Percentiles rank a stretch among this genome's conserved stretches.
Evolutionary conservation across 2,329 filamentous ascomycete species (phyloP).

Genomic region (Aspergillus neoniger): DNA sequence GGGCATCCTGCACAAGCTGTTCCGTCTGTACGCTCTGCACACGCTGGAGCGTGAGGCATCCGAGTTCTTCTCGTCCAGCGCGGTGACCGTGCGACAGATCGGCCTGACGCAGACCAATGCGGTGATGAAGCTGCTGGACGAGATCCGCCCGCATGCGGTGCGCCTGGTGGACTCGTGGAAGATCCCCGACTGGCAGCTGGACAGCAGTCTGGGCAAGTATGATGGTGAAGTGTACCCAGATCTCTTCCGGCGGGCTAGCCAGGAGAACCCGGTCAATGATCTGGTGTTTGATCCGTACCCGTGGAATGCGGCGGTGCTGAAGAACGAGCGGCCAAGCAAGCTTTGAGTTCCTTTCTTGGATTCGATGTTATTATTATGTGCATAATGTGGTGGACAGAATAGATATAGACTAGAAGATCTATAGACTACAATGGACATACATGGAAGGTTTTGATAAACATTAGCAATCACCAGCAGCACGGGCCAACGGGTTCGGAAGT

Average conservation of each 20-base stretch:
- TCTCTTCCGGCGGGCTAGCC: constrained; percentile 70
- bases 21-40: constrained; percentile 65
- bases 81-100: constrained; percentile 72
- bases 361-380: background rate
- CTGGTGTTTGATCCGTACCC: constrained; percentile 74
- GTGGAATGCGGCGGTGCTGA: constrained; percentile 61
- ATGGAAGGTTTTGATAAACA: background rate
- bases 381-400: background rate
- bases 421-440: constrained; percentile 2
- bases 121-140: constrained; percentile 69
- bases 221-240: constrained; percentile 79
- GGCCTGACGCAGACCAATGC: constrained; percentile 66
- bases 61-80: constrained; percentile 71
- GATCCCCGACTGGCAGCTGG: constrained; percentile 77
- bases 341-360: constrained; percentile 27
- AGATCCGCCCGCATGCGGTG: constrained; percentile 73
- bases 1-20: constrained; percentile 64
- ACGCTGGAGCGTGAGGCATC: constrained; percentile 69
- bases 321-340: constrained; percentile 51
- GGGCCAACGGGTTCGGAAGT: background rate
- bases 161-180: constrained; percentile 72
- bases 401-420: constrained; percentile 1
- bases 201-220: constrained; percentile 67
- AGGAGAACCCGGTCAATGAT: constrained; percentile 72
- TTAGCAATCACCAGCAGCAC: background rate